Conservation (phyloP, 2,329 filamentous ascomycete species). For the Cordyceps fumosorosea region DNA sequence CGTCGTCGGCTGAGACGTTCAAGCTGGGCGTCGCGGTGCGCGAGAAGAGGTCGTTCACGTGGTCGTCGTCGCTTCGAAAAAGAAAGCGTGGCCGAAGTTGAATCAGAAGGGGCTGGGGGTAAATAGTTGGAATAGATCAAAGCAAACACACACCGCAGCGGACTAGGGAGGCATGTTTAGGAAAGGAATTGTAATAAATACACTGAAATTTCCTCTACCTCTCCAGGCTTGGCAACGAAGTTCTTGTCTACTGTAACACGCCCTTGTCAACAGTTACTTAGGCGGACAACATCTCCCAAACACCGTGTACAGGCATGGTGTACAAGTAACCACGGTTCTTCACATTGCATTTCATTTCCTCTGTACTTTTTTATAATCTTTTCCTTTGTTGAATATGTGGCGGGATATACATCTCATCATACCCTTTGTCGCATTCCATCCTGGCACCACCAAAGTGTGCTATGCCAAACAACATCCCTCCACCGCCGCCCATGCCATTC, state of each 20-base stretch:
- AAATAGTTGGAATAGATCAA: too few relatives aligned
- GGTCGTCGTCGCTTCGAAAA: constrained; percentile 1
- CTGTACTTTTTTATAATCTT: not conserved
- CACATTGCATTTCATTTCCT: not conserved
- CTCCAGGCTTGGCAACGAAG: not conserved
- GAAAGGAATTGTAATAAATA: not conserved
- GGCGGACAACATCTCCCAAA: too few relatives aligned
- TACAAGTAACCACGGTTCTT: too few relatives aligned
- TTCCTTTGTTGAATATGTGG: not conserved
- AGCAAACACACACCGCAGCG: too few relatives aligned
- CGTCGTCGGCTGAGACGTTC: not conserved
- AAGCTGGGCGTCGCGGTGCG: not conserved
- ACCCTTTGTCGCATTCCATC: too few relatives aligned
- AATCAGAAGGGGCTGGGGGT: not conserved
- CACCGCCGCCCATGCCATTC: too few relatives aligned
- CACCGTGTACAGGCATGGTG: too few relatives aligned
- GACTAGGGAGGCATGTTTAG: not conserved
- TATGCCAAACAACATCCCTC: not conserved
- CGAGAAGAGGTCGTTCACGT: not conserved
- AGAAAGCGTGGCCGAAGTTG: not conserved
- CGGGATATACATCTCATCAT: not conserved
- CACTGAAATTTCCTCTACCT: not conserved
- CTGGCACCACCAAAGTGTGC: not conserved
- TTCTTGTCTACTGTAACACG: not conserved
- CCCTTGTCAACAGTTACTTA: too few relatives aligned